phyloP scores from a whole-genome alignment of 306 rosid species.

The Delonix regia region DNA sequence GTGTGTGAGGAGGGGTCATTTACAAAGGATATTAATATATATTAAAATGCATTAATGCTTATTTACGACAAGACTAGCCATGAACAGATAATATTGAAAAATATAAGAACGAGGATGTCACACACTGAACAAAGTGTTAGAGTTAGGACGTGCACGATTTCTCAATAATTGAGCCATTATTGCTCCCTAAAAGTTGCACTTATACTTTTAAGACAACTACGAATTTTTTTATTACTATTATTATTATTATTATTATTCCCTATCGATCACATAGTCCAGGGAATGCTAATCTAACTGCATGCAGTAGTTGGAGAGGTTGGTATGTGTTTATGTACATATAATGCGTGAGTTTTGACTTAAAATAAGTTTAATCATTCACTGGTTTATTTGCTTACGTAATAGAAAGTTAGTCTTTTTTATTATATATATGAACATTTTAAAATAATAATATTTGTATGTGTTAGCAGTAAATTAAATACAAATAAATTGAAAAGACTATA shows the following conservation, averaged over 20 bases:
- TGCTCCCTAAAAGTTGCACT: conserved; percentile 57
- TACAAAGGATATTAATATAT: conserved; percentile 14
- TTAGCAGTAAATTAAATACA: too few species aligned
- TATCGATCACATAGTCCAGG: background rate
- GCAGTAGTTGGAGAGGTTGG: too few species aligned
- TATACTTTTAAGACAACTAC: conserved; percentile 31
- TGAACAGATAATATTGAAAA: conserved; percentile 52
- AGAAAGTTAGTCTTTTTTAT: too few species aligned
- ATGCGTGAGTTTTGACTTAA: background rate
- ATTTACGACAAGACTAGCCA: conserved; percentile 58
- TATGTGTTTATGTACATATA: too few species aligned
- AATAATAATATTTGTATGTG: too few species aligned
- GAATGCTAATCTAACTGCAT: background rate
- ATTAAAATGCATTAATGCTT: conserved; percentile 31
- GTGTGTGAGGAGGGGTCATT: background rate
- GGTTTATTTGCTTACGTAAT: too few species aligned
- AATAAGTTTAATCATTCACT: too few species aligned
- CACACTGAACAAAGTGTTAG: conserved; percentile 22
- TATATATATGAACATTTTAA: too few species aligned
- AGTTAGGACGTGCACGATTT: conserved; percentile 45
- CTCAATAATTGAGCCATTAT: conserved; percentile 68
- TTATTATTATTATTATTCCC: too few species aligned
- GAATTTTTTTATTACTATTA: too few species aligned
- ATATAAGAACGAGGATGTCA: conserved; percentile 54
- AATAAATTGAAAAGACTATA: too few species aligned